Conservation (phyloP, 345 rosid genomes). For the Pseudoturritis turrita region DNA sequence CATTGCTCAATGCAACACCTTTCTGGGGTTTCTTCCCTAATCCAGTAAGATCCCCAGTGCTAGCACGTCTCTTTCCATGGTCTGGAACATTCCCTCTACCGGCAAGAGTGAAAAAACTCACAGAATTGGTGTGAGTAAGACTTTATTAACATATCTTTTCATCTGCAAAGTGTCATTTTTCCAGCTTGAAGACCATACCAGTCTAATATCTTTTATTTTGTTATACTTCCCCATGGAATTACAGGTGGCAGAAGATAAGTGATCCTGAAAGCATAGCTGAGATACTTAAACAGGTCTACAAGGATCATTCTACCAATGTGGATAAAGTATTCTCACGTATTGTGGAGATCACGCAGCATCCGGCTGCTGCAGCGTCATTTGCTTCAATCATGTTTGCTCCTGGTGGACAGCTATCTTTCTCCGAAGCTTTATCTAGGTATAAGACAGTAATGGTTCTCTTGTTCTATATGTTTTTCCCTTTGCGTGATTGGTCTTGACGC, state of each 20-base stretch:
- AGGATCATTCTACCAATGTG: conserved; percentile 75
- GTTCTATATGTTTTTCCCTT: not conserved
- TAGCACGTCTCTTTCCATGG: conserved; percentile 79
- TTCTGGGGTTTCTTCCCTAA: conserved; percentile 97
- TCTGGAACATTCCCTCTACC: conserved; percentile 93
- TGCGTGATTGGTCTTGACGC: not conserved
- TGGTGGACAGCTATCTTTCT: conserved; percentile 65
- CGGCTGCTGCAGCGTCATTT: conserved; percentile 92
- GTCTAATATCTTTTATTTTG: not conserved
- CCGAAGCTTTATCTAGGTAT: conserved; percentile 53
- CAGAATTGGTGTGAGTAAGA: conserved; percentile 58
- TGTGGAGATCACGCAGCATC: conserved; percentile 74
- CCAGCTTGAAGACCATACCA: not conserved
- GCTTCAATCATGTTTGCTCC: conserved; percentile 96
- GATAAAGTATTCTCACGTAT: conserved; percentile 80
- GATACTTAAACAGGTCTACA: conserved; percentile 83
- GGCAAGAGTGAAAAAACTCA: conserved; percentile 64
- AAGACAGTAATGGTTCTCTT: not conserved
- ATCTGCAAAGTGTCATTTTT: not conserved
- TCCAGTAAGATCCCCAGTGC: conserved; percentile 61
- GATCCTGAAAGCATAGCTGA: conserved; percentile 79
- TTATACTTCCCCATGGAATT: conserved; percentile 1
- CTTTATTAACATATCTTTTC: not conserved
- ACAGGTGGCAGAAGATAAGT: conserved; percentile 92
- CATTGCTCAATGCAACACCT: conserved; percentile 93